Evolutionary conservation across 768 basidiomycete species (phyloP), one percentile per base, ranked within the genome.

Genomic region (Amanita rimosa): DNA sequence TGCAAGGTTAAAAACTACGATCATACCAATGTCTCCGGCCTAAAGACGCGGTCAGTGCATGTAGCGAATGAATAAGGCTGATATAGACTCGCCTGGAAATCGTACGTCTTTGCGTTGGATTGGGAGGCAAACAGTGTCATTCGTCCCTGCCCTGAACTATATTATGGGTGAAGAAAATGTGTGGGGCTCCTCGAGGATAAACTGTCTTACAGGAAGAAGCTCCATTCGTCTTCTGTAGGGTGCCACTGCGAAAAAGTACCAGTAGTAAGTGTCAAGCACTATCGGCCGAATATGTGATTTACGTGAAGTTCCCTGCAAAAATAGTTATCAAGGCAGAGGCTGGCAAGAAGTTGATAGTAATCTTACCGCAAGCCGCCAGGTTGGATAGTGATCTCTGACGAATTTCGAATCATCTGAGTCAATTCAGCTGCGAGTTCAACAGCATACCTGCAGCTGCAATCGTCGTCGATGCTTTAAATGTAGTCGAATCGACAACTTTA

Each of bases 221-320:
- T 69, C 81, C 81, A 83, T 62, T 82, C 81, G 51, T 81, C 77
- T 55, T 78, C 67, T 9, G 75, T 78, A 6, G 83, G 82, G 54
- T 84, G 83, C 83, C 83, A 84, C 81, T 81, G 49, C 6, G 48
- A 31, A 52, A n/a, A n/a, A n/a, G n/a, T n/a, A n/a, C n/a, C n/a
- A n/a, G 29, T 53, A 14, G 57, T 49, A 27, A 34, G 34, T 13
- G 31, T 43, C 14, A 3, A 31, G 17, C 16, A 27, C 10, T 1
- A 14, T 39, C 17, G 9, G 14, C 21, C 8, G 10, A 11, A 4
- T 13, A 6, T 16, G 16, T 14, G 22, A 57, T 70, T 54, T 60
- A 76, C 76, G 60, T 81, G 79, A 51, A 80, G 67, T 55, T 79
- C 79, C 50, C 77, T 74, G 54, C 38, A 22, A 33, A 45, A 6